These are phyloP conservation scores for Hyphodiscus hymeniophilus DNA, from an alignment of 495 filamentous ascomycete species.

Conservation along the genomic window DNA sequence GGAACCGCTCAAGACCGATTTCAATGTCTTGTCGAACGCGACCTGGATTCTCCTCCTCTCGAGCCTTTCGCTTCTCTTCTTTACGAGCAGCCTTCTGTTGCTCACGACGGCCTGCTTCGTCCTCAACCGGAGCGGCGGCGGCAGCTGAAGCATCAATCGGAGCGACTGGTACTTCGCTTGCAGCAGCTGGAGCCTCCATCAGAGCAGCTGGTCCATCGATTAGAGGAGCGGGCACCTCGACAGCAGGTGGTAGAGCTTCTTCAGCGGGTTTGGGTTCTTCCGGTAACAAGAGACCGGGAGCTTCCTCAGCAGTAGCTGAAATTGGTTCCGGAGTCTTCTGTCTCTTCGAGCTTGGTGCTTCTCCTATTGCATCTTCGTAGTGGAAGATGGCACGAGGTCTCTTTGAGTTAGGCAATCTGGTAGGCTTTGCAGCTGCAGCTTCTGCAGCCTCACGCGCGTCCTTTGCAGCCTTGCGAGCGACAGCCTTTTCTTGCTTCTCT, in stretches of 20 bases:
- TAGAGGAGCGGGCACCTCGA: constrained; percentile 10
- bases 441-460: constrained; percentile 47
- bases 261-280: constrained; percentile 6
- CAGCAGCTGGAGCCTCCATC: not conserved
- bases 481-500: constrained; percentile 69
- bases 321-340: constrained; percentile 30
- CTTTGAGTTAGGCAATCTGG: constrained; percentile 73
- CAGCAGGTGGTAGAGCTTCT: not conserved
- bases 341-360: constrained; percentile 31
- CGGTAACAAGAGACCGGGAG: constrained; percentile 8
- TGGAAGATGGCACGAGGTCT: constrained; percentile 68
- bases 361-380: constrained; percentile 57
- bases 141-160: not conserved
- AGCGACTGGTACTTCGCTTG: too few species aligned
- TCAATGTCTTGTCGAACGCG: constrained; percentile 64
- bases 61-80: constrained; percentile 34
- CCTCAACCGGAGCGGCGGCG: constrained; percentile 18
- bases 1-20: constrained; percentile 81
- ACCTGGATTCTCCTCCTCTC: constrained; percentile 31
- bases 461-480: constrained; percentile 27
- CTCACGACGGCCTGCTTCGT: constrained; percentile 15
- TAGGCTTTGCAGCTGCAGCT: constrained; percentile 44
- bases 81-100: constrained; percentile 15
- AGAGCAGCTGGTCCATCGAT: too few species aligned
- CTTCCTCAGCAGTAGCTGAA: constrained; percentile 9